phyloP scores from a whole-genome alignment of 176 grass and related monocot species.

The Alloteropsis semialata region DNA sequence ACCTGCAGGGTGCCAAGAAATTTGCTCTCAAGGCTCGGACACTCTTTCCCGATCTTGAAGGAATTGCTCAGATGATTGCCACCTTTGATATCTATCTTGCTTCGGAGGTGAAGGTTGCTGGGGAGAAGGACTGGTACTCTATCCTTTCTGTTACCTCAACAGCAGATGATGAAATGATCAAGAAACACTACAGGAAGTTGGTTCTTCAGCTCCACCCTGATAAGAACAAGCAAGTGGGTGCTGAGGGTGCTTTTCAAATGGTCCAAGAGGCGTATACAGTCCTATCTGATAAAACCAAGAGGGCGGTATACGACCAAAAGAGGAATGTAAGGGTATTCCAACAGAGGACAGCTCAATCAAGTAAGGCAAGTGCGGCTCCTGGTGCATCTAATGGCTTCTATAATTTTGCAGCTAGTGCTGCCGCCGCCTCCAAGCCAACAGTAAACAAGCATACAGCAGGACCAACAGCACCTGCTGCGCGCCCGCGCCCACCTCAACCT shows the following conservation, averaged over 20 bases:
- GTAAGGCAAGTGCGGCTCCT: background rate
- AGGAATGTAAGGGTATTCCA: constrained; percentile 17
- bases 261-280: constrained; percentile 24
- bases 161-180: background rate
- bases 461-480: background rate
- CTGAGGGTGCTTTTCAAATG: constrained; percentile 38
- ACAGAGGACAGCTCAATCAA: background rate
- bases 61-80: constrained; percentile 19
- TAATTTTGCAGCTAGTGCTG: constrained; percentile 18
- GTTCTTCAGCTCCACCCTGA: constrained; percentile 22
- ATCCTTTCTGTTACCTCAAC: constrained; percentile 7
- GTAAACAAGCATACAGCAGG: background rate
- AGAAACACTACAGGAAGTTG: constrained; percentile 25
- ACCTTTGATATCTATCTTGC: constrained; percentile 33
- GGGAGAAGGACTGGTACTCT: constrained; percentile 20
- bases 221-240: constrained; percentile 32
- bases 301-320: constrained; percentile 16
- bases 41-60: constrained; percentile 33
- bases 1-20: constrained; percentile 30
- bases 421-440: background rate
- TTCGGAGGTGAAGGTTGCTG: constrained; percentile 1
- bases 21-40: constrained; percentile 21
- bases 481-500: background rate
- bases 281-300: constrained; percentile 17
- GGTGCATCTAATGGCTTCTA: constrained; percentile 19